Evolutionary conservation across 2,329 filamentous ascomycete species (phyloP).

Genomic region (Botrytis fragariae): DNA sequence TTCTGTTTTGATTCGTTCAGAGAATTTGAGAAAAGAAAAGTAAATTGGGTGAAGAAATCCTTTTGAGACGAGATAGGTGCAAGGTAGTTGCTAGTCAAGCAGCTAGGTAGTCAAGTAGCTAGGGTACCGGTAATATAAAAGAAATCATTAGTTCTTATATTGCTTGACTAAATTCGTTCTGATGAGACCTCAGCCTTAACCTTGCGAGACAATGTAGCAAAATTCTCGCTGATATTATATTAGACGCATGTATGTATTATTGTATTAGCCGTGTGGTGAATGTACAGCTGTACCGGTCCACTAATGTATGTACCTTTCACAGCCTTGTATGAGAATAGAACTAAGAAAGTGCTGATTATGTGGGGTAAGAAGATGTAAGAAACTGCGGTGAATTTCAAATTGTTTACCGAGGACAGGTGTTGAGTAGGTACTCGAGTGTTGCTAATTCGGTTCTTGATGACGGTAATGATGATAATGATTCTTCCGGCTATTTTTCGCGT

Average conservation of each 20-base stretch:
- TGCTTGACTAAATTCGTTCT: neutral
- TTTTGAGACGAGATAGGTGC: neutral
- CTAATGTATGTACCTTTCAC: neutral
- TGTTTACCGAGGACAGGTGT: neutral
- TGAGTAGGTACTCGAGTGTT: neutral
- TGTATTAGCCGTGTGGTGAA: neutral
- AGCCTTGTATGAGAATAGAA: neutral
- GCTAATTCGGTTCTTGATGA: neutral
- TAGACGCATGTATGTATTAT: neutral
- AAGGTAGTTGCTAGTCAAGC: neutral
- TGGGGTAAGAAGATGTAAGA: neutral
- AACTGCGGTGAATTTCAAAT: neutral
- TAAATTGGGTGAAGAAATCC: neutral
- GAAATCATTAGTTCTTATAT: neutral
- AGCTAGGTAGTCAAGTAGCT: too few relatives aligned
- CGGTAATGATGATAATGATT: neutral
- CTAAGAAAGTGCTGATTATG: neutral
- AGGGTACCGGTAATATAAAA: neutral
- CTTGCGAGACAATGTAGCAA: neutral
- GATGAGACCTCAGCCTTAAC: neutral
- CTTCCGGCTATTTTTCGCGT: neutral
- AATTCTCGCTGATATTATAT: neutral
- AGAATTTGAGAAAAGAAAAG: neutral
- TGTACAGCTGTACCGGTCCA: neutral
- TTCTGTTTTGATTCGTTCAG: neutral